Evolutionary conservation across 2,329 filamentous ascomycete species (phyloP).

Genomic region (Colletotrichum zoysiae): DNA sequence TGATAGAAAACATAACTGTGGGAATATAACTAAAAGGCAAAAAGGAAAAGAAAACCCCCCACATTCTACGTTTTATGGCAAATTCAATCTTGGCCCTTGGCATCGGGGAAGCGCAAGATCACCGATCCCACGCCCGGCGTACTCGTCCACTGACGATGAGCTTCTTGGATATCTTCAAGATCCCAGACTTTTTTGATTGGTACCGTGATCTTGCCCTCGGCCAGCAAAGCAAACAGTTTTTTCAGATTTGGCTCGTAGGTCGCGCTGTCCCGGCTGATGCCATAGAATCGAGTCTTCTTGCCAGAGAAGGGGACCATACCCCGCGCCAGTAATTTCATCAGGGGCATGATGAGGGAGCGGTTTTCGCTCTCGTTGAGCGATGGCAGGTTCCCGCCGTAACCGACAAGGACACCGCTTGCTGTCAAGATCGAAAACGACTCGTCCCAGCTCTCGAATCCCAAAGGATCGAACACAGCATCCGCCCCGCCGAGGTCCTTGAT

Average conservation of each 20-base stretch:
- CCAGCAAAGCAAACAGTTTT: conserved; percentile 49
- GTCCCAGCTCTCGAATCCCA: conserved; percentile 64
- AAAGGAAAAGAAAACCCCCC: neutral
- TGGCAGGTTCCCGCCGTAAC: conserved; percentile 54
- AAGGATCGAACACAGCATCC: conserved; percentile 61
- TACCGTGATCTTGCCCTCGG: conserved; percentile 50
- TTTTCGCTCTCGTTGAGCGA: conserved; percentile 49
- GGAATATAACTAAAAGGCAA: neutral
- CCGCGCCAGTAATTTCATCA: conserved; percentile 51
- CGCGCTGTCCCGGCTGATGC: conserved; percentile 51
- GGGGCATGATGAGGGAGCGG: conserved; percentile 49
- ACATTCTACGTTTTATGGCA: neutral
- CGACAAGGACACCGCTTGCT: conserved; percentile 55
- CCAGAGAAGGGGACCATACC: conserved; percentile 36
- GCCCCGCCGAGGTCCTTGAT: conserved; percentile 61
- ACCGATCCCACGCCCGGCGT: conserved; percentile 52
- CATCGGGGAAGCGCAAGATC: conserved; percentile 48
- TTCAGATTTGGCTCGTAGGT: conserved; percentile 50
- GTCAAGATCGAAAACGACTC: conserved; percentile 61
- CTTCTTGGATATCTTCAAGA: conserved; percentile 54
- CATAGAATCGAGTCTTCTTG: conserved; percentile 53
- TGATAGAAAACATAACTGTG: neutral
- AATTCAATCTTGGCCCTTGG: neutral
- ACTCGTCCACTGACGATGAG: conserved; percentile 54
- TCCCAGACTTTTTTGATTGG: conserved; percentile 57